Conservation (phyloP, 805 yeast species). For the Saturnispora quitensis region DNA sequence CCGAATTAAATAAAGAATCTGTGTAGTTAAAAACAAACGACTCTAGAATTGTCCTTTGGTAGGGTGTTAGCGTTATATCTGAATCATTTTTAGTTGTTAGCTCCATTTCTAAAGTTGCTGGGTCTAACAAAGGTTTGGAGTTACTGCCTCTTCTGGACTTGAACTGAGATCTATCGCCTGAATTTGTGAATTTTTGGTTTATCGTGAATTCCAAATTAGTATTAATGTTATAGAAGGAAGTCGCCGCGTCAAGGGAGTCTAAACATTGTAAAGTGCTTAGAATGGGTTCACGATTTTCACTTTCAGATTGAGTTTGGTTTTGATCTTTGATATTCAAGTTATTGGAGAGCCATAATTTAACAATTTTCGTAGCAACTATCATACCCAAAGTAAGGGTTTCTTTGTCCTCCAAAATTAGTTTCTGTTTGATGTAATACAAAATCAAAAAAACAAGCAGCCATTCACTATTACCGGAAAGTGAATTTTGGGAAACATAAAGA, state of each 20-base stretch:
- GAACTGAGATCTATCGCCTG: not conserved
- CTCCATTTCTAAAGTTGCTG: not conserved
- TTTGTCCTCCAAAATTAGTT: slow-evolving; percentile 24
- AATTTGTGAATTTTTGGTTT: not conserved
- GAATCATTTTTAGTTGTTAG: not conserved
- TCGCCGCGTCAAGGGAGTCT: not conserved
- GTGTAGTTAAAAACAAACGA: slow-evolving; percentile 38
- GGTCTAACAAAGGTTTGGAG: slow-evolving; percentile 1
- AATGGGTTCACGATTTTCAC: slow-evolving; percentile 7
- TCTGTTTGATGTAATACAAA: slow-evolving; percentile 31
- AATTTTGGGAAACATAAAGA: slow-evolving; percentile 17
- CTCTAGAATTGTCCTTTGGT: slow-evolving; percentile 34
- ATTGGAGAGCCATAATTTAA: slow-evolving; percentile 20
- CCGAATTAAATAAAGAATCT: slow-evolving; percentile 28
- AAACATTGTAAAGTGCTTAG: not conserved
- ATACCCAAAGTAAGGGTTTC: slow-evolving; percentile 27
- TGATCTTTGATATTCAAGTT: not conserved
- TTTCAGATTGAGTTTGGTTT: not conserved
- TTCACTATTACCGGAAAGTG: slow-evolving; percentile 26
- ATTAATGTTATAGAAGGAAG: not conserved
- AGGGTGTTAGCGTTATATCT: slow-evolving; percentile 6
- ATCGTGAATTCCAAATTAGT: not conserved
- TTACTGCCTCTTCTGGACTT: not conserved
- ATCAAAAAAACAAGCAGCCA: slow-evolving; percentile 35
- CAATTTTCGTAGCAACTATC: slow-evolving; percentile 29